Percentiles rank a stretch among this genome's conserved stretches.
These are phyloP conservation scores for Russula lepida DNA, from an alignment of 768 basidiomycete species.

Conservation along the genomic window DNA sequence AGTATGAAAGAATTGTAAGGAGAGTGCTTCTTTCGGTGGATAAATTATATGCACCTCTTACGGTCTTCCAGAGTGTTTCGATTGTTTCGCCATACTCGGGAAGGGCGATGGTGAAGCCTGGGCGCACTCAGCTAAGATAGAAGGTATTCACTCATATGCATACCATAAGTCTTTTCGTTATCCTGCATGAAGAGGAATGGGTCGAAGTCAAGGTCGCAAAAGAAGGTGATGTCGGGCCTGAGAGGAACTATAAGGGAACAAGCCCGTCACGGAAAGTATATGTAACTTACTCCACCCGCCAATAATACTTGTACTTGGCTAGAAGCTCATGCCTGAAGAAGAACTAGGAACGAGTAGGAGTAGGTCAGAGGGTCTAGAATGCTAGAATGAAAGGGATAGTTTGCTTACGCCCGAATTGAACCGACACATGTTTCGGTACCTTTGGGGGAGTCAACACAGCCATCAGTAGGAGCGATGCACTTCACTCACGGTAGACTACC, in stretches of 20 bases:
- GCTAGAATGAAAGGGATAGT: not conserved
- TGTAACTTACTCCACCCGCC: conserved; percentile 42
- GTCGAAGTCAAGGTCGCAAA: conserved; percentile 48
- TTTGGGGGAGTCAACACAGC: conserved; percentile 23
- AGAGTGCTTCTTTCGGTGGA: not conserved
- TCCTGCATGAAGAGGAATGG: conserved; percentile 54
- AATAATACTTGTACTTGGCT: conserved; percentile 35
- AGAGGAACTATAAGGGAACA: not conserved
- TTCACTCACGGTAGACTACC: conserved; percentile 62
- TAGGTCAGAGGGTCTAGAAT: not conserved
- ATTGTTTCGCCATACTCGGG: conserved; percentile 73
- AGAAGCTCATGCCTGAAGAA: conserved; percentile 46
- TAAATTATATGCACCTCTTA: conserved; percentile 41
- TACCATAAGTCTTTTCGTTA: conserved; percentile 46
- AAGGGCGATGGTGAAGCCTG: conserved; percentile 62
- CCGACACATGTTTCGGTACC: conserved; percentile 93
- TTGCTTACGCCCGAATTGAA: conserved; percentile 79
- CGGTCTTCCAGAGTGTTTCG: conserved; percentile 61
- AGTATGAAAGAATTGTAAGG: not conserved
- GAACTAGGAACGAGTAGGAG: conserved; percentile 28
- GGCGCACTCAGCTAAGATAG: conserved; percentile 18
- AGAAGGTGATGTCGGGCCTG: conserved; percentile 49
- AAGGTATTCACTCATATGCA: not conserved
- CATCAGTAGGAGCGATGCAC: not conserved
- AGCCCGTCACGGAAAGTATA: not conserved